Evolutionary conservation across 2,329 filamentous ascomycete genomes (phyloP).

Genomic region (Thermothelomyces thermophilus): DNA sequence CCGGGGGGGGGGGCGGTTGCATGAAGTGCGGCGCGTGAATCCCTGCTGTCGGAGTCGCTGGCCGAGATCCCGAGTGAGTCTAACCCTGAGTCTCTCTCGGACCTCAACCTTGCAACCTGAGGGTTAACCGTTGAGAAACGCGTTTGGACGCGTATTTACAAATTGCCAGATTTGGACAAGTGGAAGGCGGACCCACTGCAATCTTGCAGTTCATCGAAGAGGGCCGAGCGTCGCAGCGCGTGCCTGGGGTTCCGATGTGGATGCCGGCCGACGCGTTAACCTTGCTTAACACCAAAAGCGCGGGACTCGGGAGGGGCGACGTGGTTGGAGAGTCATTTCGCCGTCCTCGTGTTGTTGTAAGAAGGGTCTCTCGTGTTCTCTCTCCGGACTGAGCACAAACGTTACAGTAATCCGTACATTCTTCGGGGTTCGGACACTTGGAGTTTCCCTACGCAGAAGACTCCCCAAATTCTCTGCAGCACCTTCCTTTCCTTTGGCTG

Average conservation of each 20-base stretch:
- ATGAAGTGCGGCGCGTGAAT: constrained; percentile 7
- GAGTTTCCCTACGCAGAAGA: too few species aligned
- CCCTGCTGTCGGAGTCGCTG: neutral
- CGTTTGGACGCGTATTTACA: constrained; percentile 7
- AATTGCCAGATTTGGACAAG: constrained; percentile 1
- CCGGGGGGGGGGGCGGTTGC: too few species aligned
- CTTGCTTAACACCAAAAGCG: too few species aligned
- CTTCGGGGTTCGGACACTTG: too few species aligned
- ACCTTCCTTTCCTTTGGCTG: too few species aligned
- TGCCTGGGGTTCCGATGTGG: neutral
- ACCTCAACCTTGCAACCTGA: neutral
- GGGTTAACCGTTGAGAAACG: constrained; percentile 2
- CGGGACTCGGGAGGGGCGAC: neutral
- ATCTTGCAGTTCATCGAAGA: neutral
- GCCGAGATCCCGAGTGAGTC: neutral
- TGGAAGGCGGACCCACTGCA: neutral
- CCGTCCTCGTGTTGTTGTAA: too few species aligned
- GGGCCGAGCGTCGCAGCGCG: neutral
- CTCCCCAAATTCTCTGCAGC: too few species aligned
- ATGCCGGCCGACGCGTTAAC: neutral
- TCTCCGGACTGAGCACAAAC: too few species aligned
- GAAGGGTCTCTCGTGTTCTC: too few species aligned
- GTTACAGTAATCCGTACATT: too few species aligned
- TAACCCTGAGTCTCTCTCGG: neutral
- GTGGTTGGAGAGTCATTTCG: neutral